These are phyloP conservation scores for Effrenium voratum DNA, from an alignment of 73 alveolate species.

Conservation along the genomic window DNA sequence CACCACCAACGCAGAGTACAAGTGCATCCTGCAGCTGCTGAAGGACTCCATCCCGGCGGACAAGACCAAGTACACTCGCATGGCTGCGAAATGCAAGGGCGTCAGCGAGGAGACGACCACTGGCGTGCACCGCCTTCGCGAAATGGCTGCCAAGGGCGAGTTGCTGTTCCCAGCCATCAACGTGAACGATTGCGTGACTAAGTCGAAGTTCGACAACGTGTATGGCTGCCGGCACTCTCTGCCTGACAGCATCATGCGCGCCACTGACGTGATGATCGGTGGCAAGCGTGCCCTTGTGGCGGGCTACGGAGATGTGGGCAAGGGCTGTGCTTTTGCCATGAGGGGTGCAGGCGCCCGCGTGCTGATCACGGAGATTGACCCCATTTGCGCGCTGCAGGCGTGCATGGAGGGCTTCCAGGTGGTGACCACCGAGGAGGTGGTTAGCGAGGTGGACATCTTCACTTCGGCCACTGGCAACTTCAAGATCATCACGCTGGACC, in stretches of 20 bases:
- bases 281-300: conserved; percentile 98
- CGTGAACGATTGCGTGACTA: conserved; percentile 99
- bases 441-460: conserved; percentile 97
- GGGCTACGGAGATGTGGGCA: conserved; percentile 99
- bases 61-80: conserved; percentile 97
- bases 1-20: conserved; percentile 96
- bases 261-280: conserved; percentile 99
- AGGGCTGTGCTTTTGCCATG: conserved; percentile 99
- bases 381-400: conserved; percentile 99
- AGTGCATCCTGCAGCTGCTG: conserved; percentile 95
- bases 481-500: conserved; percentile 97
- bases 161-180: conserved; percentile 98
- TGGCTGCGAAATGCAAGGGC: conserved; percentile 97
- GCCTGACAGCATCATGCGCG: conserved; percentile 99
- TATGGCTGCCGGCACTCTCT: conserved; percentile 99
- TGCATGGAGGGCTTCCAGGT: conserved; percentile 99
- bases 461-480: conserved; percentile 98
- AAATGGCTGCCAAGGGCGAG: conserved; percentile 97
- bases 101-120: conserved; percentile 99
- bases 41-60: conserved; percentile 96
- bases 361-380: conserved; percentile 98
- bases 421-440: conserved; percentile 96
- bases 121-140: conserved; percentile 98
- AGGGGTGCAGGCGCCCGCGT: conserved; percentile 98
- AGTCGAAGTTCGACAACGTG: conserved; percentile 98